Evolutionary conservation across 306 rosid genomes (phyloP).

Genomic region (Acacia crassicarpa): DNA sequence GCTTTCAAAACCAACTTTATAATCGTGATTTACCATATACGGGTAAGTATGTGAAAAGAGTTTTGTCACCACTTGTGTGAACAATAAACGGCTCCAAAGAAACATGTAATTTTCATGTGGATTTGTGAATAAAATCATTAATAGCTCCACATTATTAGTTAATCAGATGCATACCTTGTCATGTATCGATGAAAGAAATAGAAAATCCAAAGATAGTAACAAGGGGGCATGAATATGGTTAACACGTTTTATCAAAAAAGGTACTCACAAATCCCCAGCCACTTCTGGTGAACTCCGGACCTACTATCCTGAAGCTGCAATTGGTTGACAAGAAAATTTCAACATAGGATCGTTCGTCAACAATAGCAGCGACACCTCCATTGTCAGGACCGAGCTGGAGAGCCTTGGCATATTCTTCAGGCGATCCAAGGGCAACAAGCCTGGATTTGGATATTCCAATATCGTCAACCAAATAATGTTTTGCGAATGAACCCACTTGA

Average conservation of each 20-base stretch:
- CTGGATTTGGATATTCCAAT: conserved; percentile 74
- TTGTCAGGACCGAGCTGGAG: conserved; percentile 73
- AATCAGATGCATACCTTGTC: conserved; percentile 14
- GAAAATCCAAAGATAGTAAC: background rate
- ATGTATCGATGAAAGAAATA: background rate
- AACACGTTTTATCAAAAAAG: background rate
- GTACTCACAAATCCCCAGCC: conserved; percentile 98
- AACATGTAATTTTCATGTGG: background rate
- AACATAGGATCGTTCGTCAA: conserved; percentile 78
- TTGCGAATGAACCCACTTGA: conserved; percentile 91
- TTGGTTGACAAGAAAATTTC: conserved; percentile 81
- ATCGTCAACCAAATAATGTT: conserved; percentile 69
- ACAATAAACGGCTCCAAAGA: no score
- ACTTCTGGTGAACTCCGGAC: conserved; percentile 94
- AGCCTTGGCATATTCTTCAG: conserved; percentile 73
- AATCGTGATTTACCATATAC: no score
- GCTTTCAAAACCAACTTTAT: no score
- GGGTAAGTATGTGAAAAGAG: no score
- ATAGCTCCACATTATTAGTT: background rate
- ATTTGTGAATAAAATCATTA: background rate
- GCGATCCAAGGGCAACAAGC: conserved; percentile 79
- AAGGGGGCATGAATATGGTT: conserved; percentile 4
- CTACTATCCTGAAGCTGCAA: conserved; percentile 80
- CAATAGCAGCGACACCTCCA: conserved; percentile 94
- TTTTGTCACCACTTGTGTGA: no score